These are phyloP conservation scores for Phytophthora tubulina DNA, from an alignment of 352 stramenopile species.

Conservation along the genomic window DNA sequence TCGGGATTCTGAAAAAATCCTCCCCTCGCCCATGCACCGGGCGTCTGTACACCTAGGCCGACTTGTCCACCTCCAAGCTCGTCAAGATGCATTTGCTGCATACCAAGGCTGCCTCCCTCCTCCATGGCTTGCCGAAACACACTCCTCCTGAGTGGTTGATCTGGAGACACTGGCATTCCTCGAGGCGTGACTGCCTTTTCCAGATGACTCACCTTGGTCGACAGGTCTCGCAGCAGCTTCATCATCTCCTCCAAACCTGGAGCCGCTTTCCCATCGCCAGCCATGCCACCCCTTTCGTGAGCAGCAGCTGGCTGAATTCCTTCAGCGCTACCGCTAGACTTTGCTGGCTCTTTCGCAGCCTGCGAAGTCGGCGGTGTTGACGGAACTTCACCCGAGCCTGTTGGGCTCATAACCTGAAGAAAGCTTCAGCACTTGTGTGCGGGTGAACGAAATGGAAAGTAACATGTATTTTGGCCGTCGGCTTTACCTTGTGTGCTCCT, in stretches of 20 bases:
- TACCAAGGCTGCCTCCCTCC: conserved; percentile 1
- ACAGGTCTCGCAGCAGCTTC: neutral
- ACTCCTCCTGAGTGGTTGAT: neutral
- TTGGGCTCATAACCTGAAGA: conserved; percentile 16
- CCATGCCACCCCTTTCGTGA: neutral
- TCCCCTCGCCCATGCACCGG: neutral
- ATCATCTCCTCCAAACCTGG: conserved; percentile 2
- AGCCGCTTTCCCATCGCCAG: conserved; percentile 1
- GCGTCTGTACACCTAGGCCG: conserved; percentile 1
- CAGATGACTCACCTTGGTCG: conserved; percentile 7
- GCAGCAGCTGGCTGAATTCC: too few relatives aligned
- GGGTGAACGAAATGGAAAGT: too few relatives aligned
- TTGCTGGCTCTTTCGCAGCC: conserved; percentile 9
- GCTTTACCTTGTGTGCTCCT: too few relatives aligned
- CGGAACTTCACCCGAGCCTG: neutral
- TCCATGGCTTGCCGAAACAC: conserved; percentile 11
- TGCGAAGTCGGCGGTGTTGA: neutral
- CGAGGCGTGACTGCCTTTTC: conserved; percentile 5
- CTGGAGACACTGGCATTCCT: neutral
- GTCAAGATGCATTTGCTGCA: neutral
- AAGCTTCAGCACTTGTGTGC: neutral
- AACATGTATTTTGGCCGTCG: too few relatives aligned
- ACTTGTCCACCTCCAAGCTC: neutral
- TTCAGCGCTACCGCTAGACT: conserved; percentile 1
- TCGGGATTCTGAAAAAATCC: neutral